Evolutionary conservation across 257 asterid genomes (phyloP).

Genomic region (Capsicum rhomboideum): DNA sequence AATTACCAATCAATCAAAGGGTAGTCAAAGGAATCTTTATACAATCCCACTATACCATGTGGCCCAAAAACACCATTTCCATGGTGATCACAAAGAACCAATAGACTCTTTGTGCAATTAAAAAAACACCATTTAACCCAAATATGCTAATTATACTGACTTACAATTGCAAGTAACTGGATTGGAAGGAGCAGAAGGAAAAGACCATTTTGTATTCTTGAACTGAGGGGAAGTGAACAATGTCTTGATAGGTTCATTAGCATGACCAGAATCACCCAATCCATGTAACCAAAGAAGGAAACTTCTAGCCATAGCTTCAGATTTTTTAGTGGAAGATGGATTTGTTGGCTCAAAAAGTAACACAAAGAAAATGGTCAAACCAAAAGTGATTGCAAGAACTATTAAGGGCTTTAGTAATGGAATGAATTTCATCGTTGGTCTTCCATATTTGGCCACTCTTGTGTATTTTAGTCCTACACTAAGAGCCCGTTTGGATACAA

Average conservation of each 20-base stretch:
- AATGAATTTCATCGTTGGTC: conserved; percentile 26
- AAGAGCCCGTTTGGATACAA: too few species aligned
- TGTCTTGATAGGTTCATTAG: conserved; percentile 83
- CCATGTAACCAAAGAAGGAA: conserved; percentile 93
- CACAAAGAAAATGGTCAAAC: conserved; percentile 41
- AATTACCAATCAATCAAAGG: too few species aligned
- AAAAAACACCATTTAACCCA: neutral
- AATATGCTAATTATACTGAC: conserved; percentile 2
- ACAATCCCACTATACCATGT: too few species aligned
- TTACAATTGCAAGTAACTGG: conserved; percentile 91
- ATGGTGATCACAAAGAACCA: too few species aligned
- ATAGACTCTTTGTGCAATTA: too few species aligned
- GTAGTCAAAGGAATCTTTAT: too few species aligned
- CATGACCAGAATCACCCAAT: conserved; percentile 94
- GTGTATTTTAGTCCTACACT: neutral
- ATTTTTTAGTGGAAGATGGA: conserved; percentile 6
- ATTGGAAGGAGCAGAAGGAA: conserved; percentile 91
- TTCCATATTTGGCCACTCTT: neutral
- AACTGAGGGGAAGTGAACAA: conserved; percentile 71
- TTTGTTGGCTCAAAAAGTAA: conserved; percentile 17
- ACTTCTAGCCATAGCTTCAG: conserved; percentile 59
- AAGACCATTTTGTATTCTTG: conserved; percentile 71
- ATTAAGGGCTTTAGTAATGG: conserved; percentile 32
- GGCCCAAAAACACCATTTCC: too few species aligned
- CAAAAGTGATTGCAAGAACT: conserved; percentile 39